Evolutionary conservation across 257 asterid genomes (phyloP).

Genomic region (Solanum bukasovii): DNA sequence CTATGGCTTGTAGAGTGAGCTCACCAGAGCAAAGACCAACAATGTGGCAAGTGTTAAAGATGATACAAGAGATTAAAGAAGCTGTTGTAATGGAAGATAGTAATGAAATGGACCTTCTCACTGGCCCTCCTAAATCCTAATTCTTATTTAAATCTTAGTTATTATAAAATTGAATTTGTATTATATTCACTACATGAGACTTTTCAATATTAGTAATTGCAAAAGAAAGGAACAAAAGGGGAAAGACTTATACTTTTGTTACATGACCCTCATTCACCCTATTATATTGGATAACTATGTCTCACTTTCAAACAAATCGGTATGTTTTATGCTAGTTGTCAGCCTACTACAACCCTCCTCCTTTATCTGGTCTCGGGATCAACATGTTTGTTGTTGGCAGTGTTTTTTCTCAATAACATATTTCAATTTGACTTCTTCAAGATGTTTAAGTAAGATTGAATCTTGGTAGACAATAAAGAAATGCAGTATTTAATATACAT

Average conservation of each 20-base stretch:
- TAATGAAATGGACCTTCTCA: conserved; percentile 21
- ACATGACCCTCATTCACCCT: too few species aligned
- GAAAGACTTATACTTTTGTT: not conserved
- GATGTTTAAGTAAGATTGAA: not conserved
- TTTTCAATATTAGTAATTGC: not conserved
- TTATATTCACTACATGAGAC: not conserved
- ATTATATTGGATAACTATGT: not conserved
- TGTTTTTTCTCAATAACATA: not conserved
- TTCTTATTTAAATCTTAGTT: not conserved
- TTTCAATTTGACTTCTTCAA: not conserved
- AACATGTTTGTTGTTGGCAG: not conserved
- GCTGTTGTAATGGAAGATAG: conserved; percentile 50
- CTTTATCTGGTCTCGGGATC: not conserved
- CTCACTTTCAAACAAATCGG: not conserved
- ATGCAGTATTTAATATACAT: not conserved
- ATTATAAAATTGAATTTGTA: not conserved
- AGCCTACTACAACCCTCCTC: not conserved
- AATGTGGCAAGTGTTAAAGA: conserved; percentile 92
- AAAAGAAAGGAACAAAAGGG: not conserved
- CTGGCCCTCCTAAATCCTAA: conserved; percentile 12
- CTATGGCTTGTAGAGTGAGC: conserved; percentile 51
- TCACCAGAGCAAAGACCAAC: conserved; percentile 79
- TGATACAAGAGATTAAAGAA: conserved; percentile 84
- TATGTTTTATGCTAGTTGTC: not conserved
- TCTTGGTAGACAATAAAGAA: not conserved